These are phyloP conservation scores for Theobroma cacao DNA, from an alignment of 345 rosid genomes.

Conservation along the genomic window DNA sequence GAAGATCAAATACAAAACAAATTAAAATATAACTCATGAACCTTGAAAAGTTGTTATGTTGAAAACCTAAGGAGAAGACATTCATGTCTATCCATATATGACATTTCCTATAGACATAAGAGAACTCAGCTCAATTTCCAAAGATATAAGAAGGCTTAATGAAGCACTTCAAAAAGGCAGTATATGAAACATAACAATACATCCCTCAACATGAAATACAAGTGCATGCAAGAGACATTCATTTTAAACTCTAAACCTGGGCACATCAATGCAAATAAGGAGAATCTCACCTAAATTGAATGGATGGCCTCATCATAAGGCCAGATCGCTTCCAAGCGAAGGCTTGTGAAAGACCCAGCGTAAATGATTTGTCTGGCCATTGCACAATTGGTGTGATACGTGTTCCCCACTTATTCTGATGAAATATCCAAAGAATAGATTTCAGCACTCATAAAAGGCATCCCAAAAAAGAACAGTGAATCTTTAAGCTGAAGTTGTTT, in stretches of 20 bases:
- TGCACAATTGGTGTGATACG: slow-evolving; percentile 80
- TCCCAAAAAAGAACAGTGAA: background rate
- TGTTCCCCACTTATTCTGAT: slow-evolving; percentile 89
- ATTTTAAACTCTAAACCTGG: background rate
- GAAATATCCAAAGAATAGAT: slow-evolving; percentile 8
- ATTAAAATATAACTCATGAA: background rate
- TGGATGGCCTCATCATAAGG: slow-evolving; percentile 76
- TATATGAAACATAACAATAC: background rate
- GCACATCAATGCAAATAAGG: background rate
- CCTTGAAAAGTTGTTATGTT: background rate
- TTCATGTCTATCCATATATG: background rate
- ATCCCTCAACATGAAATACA: background rate
- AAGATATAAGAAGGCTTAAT: background rate
- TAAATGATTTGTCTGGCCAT: slow-evolving; percentile 89
- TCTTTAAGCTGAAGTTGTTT: background rate
- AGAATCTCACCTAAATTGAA: slow-evolving; percentile 67
- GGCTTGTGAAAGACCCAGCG: slow-evolving; percentile 70
- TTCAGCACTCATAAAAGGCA: slow-evolving; percentile 8
- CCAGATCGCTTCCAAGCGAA: slow-evolving; percentile 96
- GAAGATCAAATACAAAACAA: background rate
- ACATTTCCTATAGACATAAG: background rate
- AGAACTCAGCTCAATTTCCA: background rate
- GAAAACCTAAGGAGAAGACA: background rate
- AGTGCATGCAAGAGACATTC: background rate
- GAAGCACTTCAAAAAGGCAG: background rate